Percentiles rank a stretch among this genome's conserved stretches.
Evolutionary conservation across 768 basidiomycete species (phyloP).

Genomic region (Leccinum longicurvipes): DNA sequence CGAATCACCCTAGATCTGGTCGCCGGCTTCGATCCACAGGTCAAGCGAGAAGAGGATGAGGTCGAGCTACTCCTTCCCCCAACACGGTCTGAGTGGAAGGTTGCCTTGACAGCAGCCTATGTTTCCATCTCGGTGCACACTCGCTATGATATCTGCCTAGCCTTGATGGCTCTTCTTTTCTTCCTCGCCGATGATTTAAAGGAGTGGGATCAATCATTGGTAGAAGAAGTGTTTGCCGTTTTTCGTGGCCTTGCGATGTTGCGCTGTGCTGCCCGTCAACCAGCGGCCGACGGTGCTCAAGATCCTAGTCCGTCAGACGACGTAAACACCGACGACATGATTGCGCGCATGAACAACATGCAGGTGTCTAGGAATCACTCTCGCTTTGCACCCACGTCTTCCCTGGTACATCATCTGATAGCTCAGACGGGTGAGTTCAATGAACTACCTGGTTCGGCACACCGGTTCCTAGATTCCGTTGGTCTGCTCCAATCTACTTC

Average conservation of each 20-base stretch:
- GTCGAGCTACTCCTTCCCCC: slow-evolving; percentile 50
- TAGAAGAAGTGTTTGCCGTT: slow-evolving; percentile 75
- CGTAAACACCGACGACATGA: slow-evolving; percentile 58
- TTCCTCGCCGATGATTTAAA: slow-evolving; percentile 65
- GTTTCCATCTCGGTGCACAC: slow-evolving; percentile 60
- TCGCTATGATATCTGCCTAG: slow-evolving; percentile 71
- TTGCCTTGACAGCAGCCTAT: slow-evolving; percentile 62
- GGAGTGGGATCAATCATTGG: slow-evolving; percentile 59
- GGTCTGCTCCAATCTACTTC: slow-evolving; percentile 67
- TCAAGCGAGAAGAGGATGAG: slow-evolving; percentile 78
- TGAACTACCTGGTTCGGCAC: slow-evolving; percentile 57
- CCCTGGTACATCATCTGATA: slow-evolving; percentile 62
- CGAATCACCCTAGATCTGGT: slow-evolving; percentile 64
- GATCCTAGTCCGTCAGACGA: slow-evolving; percentile 33
- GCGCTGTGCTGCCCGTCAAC: slow-evolving; percentile 56
- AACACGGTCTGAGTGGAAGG: slow-evolving; percentile 58
- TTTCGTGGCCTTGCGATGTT: slow-evolving; percentile 77
- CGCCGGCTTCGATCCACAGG: slow-evolving; percentile 62
- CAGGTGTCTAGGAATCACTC: slow-evolving; percentile 55
- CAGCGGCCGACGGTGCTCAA: slow-evolving; percentile 39
- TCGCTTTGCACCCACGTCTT: slow-evolving; percentile 50
- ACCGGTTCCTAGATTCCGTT: slow-evolving; percentile 65
- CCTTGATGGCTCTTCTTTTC: slow-evolving; percentile 63
- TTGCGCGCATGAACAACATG: slow-evolving; percentile 66
- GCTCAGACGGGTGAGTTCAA: slow-evolving; percentile 46